These are phyloP conservation scores for Lipomyces japonicus DNA, from an alignment of 805 yeast genomes.

Conservation along the genomic window DNA sequence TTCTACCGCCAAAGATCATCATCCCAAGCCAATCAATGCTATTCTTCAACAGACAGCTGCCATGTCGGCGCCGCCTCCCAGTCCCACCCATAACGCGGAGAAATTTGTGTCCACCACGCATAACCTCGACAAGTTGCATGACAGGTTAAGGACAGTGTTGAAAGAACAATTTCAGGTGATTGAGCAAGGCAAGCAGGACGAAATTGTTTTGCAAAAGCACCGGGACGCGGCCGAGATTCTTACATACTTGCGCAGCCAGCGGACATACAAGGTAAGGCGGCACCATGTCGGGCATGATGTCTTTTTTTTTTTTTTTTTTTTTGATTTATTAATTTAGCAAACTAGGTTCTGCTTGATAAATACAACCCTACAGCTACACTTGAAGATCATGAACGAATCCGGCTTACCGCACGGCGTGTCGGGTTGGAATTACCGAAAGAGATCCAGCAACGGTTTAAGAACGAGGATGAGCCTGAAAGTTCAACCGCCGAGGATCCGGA, in stretches of 20 bases:
- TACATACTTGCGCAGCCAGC: constrained; percentile 64
- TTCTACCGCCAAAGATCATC: constrained; percentile 8
- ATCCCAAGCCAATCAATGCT: constrained; percentile 7
- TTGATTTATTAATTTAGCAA: neutral
- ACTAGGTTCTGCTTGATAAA: constrained; percentile 56
- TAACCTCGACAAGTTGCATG: constrained; percentile 13
- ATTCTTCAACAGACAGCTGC: constrained; percentile 21
- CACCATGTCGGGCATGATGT: too few relatives aligned
- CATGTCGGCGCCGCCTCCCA: constrained; percentile 26
- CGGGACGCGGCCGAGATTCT: constrained; percentile 51
- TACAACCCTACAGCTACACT: constrained; percentile 81
- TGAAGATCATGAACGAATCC: constrained; percentile 73
- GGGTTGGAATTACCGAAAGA: constrained; percentile 65
- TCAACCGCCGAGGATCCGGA: neutral
- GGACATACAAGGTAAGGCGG: constrained; percentile 59
- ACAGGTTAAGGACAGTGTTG: constrained; percentile 1
- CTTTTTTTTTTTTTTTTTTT: neutral
- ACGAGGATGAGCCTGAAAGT: constrained; percentile 11
- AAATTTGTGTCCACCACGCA: neutral
- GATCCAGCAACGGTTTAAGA: constrained; percentile 19
- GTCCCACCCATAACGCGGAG: constrained; percentile 18
- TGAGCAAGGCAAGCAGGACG: neutral
- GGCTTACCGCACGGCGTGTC: constrained; percentile 80
- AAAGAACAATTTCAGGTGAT: constrained; percentile 7
- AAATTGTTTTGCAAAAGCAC: constrained; percentile 1